phyloP scores from a whole-genome alignment of 441 rosid species.

The Populus hybrid region DNA sequence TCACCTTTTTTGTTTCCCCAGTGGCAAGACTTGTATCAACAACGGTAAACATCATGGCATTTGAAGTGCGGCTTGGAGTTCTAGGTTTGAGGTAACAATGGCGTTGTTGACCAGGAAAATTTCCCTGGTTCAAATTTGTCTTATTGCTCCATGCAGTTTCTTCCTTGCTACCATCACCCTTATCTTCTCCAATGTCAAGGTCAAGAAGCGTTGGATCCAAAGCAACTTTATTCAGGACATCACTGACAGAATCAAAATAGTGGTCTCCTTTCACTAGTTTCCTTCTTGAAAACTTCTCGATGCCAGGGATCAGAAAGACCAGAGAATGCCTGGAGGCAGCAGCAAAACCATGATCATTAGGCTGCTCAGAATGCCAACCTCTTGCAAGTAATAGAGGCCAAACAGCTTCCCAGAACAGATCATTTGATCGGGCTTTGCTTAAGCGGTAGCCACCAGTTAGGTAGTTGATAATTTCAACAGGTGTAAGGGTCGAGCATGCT shows the following conservation, averaged over 20 bases:
- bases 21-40: constrained; percentile 61
- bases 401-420: constrained; percentile 72
- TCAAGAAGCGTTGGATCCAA: constrained; percentile 73
- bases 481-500: constrained; percentile 46
- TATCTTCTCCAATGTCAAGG: constrained; percentile 37
- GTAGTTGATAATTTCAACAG: constrained; percentile 44
- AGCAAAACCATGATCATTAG: constrained; percentile 26
- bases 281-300: no score
- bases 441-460: constrained; percentile 50
- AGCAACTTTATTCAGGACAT: constrained; percentile 43
- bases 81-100: constrained; percentile 62
- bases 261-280: no score
- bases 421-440: constrained; percentile 61
- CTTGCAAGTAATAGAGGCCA: constrained; percentile 67
- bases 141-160: constrained; percentile 29
- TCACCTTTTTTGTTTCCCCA: constrained; percentile 36
- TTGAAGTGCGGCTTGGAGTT: constrained; percentile 27
- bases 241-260: no score
- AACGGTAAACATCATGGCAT: constrained; percentile 47
- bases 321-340: no score
- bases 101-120: constrained; percentile 27
- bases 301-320: no score
- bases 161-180: constrained; percentile 28
- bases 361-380: constrained; percentile 73
- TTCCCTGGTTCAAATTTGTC: constrained; percentile 22